Evolutionary conservation across 225 moss, liverwort and hornwort species (phyloP).

Genomic region (Lunularia cruciata): DNA sequence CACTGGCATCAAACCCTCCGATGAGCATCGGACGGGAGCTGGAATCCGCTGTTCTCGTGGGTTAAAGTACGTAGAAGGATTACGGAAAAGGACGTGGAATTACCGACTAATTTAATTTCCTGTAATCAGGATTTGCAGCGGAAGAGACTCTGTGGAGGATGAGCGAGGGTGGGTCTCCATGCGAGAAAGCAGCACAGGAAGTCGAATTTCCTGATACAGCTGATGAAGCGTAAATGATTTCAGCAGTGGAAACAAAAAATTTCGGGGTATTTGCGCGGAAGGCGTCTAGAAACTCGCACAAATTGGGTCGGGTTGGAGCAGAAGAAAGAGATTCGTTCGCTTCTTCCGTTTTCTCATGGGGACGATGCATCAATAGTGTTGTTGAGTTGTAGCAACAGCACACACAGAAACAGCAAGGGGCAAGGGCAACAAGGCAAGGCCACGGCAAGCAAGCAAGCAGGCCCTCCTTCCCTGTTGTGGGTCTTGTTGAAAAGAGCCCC

Average conservation of each 20-base stretch:
- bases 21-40: not conserved
- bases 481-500: constrained; percentile 14
- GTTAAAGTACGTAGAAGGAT: too few relatives aligned
- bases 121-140: not conserved
- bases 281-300: not conserved
- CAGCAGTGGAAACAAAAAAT: not conserved
- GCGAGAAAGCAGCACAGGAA: constrained; percentile 1
- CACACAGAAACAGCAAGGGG: constrained; percentile 9
- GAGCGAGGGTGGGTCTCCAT: not conserved
- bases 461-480: not conserved
- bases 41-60: too few relatives aligned
- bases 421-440: not conserved
- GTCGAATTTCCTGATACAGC: not conserved
- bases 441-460: too few relatives aligned
- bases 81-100: not conserved
- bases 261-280: not conserved
- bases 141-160: not conserved
- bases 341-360: too few relatives aligned
- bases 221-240: constrained; percentile 1
- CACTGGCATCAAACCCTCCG: not conserved
- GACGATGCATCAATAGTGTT: too few relatives aligned
- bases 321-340: too few relatives aligned
- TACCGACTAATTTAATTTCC: not conserved
- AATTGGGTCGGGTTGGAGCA: not conserved
- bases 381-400: not conserved